Conservation (phyloP, 495 filamentous ascomycete genomes). For the Bathelium albidoporum region DNA sequence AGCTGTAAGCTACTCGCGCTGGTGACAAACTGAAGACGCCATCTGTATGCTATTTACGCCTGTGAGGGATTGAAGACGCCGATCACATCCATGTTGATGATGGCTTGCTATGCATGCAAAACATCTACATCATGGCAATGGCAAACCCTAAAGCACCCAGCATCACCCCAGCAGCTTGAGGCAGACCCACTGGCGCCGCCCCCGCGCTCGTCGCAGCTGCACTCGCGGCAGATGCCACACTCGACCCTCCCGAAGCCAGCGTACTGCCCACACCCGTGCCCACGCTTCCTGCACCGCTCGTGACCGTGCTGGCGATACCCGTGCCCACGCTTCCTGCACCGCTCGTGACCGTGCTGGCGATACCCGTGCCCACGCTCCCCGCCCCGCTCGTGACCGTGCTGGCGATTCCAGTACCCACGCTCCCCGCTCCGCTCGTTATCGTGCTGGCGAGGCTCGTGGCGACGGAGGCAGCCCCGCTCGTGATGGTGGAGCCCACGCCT, state of each 20-base stretch:
- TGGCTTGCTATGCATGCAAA: background rate
- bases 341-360: background rate
- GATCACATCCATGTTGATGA: background rate
- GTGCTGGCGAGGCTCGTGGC: background rate
- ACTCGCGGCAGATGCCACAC: background rate
- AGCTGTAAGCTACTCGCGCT: too few relatives aligned
- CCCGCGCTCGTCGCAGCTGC: background rate
- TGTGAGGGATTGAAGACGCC: too few relatives aligned
- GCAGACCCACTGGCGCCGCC: background rate
- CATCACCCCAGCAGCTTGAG: background rate
- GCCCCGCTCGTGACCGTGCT: background rate
- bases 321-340: background rate
- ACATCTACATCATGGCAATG: background rate
- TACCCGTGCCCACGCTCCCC: background rate
- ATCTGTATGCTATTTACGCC: too few relatives aligned
- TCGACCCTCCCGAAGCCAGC: background rate
- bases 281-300: background rate
- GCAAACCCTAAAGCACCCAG: background rate
- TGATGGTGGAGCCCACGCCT: background rate
- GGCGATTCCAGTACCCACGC: background rate
- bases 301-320: background rate
- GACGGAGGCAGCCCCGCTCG: background rate
- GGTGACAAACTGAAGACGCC: too few relatives aligned
- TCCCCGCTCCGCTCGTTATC: background rate
- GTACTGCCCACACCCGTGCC: background rate